Conservation (phyloP, 495 filamentous ascomycete genomes). For the Melanomma pulvis-pyrius region DNA sequence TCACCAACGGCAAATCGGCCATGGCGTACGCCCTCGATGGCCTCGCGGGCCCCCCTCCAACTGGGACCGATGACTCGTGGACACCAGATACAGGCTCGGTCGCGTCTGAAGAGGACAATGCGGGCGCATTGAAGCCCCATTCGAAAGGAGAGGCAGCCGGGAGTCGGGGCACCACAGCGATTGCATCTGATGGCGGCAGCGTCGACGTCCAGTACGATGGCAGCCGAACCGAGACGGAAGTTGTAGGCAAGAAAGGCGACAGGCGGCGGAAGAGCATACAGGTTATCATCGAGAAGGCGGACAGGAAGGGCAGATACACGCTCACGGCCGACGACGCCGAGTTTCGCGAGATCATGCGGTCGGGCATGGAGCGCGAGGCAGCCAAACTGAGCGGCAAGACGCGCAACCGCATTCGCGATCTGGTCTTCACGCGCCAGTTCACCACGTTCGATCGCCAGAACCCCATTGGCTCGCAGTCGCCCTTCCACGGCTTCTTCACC, state of each 20-base stretch:
- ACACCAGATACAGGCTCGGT: background rate
- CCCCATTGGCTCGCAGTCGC: slow-evolving; percentile 55
- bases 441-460: slow-evolving; percentile 73
- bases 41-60: background rate
- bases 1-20: slow-evolving; percentile 16
- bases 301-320: slow-evolving; percentile 52
- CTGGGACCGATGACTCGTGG: slow-evolving; percentile 12
- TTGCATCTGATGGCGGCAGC: slow-evolving; percentile 7
- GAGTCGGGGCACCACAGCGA: slow-evolving; percentile 10
- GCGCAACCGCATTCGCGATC: slow-evolving; percentile 60
- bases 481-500: slow-evolving; percentile 76
- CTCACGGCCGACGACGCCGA: slow-evolving; percentile 61
- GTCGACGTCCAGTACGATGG: background rate
- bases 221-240: background rate
- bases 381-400: slow-evolving; percentile 46
- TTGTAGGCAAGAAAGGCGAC: background rate
- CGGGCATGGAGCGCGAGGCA: slow-evolving; percentile 52
- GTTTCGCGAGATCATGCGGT: slow-evolving; percentile 54
- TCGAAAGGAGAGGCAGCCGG: slow-evolving; percentile 31
- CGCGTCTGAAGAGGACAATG: slow-evolving; percentile 39
- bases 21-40: slow-evolving; percentile 15
- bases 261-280: slow-evolving; percentile 47
- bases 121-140: slow-evolving; percentile 40
- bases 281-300: slow-evolving; percentile 53
- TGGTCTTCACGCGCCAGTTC: slow-evolving; percentile 70